Percentiles rank a stretch among this genome's conserved stretches.
Evolutionary conservation across 2,329 filamentous ascomycete genomes (phyloP).

Genomic region (Setomelanomma holmii): DNA sequence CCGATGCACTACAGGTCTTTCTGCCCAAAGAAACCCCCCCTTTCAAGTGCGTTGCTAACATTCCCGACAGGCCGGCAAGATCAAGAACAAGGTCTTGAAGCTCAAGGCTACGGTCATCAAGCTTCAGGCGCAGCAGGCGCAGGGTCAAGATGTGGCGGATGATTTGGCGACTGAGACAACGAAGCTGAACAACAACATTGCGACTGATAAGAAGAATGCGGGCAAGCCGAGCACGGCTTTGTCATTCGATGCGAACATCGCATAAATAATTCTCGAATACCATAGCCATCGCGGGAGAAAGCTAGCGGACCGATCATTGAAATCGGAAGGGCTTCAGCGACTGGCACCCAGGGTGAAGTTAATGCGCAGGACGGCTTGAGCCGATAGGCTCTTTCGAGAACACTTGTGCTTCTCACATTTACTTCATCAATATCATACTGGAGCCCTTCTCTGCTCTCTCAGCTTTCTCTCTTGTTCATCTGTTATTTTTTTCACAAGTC

Average conservation of each 20-base stretch:
- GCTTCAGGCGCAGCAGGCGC: slow-evolving; percentile 61
- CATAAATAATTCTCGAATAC: no score
- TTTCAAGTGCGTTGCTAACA: background rate
- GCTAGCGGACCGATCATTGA: no score
- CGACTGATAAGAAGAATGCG: slow-evolving; percentile 56
- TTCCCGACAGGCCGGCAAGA: slow-evolving; percentile 59
- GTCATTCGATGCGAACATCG: slow-evolving; percentile 38
- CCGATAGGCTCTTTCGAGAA: background rate
- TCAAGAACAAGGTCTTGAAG: slow-evolving; percentile 68
- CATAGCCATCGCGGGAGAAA: no score
- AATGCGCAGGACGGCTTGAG: slow-evolving; percentile 1
- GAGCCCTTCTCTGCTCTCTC: no score
- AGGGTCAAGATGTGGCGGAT: slow-evolving; percentile 57
- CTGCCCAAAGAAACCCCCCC: background rate
- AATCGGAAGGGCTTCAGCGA: no score
- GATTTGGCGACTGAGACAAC: slow-evolving; percentile 57
- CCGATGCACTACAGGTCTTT: slow-evolving; percentile 51
- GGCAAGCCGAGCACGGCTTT: slow-evolving; percentile 53
- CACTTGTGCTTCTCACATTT: no score
- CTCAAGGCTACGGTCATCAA: slow-evolving; percentile 60
- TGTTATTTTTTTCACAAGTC: no score
- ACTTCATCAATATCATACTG: no score
- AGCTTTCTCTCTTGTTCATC: no score
- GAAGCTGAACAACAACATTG: slow-evolving; percentile 63
- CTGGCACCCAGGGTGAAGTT: no score